Base-by-base conservation (phyloP, 2,329 filamentous ascomycete genomes). In the Beauveria scarabaeidicola region DNA sequence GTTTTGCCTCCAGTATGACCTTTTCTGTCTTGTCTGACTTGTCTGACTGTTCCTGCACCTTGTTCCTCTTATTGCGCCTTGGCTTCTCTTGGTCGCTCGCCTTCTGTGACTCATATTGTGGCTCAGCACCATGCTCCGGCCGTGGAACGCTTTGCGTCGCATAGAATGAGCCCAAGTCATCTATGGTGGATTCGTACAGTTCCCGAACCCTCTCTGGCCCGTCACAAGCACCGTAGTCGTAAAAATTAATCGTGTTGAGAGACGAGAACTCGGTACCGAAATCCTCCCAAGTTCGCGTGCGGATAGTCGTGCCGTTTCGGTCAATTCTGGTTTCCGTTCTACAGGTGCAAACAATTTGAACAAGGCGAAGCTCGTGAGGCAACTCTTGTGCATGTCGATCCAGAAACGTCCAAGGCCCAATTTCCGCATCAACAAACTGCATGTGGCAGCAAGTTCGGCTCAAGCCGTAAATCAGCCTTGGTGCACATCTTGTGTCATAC, bases 401-500 rank as follows among this genome's bases (percentile, higher is more conserved):
- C 11, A 13, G 5, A 36, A 15, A 36, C 11, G 11, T 36, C 32
- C 11, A 13, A 36, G 11, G 32, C 11, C 32, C 11, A 15, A 13
- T 13, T 5, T 13, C 32, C 32, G 32, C 17, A 19, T 10, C 48
- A 19, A 11, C 11, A 29, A 51, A 10, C 3, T n/a, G 48, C 17
- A 8, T 4, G n/a, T 38, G 8, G 27, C 51, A 52, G 21, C 51
- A 52, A 9, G 3, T 8, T 6, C 51, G 32, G 15, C 21, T 51
- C 27, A 36, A 11, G 4, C 36, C 32, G 10, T 40, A 25, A 23
- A 9, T 11, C 29, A 17, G 3, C 7, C 7, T 11, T 1, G 19
- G 6, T 3, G 1, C 2, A 2, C 1, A 5, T n/a, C 7, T 27
- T n/a, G 10, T 21, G 13, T 13, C 5, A 3, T 21, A n/a, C 11